Evolutionary conservation across 2,329 filamentous ascomycete species (phyloP).

Genomic region (Trichoderma koningii): DNA sequence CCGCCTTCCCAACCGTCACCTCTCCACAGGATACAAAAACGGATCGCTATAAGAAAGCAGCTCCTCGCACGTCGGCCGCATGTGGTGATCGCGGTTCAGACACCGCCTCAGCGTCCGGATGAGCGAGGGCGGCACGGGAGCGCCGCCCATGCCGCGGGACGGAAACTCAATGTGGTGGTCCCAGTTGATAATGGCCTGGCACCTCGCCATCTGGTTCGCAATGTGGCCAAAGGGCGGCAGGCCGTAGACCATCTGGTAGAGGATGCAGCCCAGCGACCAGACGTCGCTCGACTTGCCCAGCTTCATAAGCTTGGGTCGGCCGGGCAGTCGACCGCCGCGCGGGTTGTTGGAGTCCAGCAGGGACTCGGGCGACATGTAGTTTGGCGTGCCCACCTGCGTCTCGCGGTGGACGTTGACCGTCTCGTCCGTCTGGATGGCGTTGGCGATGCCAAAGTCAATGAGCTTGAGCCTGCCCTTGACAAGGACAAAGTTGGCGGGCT

Average conservation of each 20-base stretch:
- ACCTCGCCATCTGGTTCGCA: slow-evolving; percentile 79
- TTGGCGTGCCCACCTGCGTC: slow-evolving; percentile 91
- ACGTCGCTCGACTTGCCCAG: slow-evolving; percentile 94
- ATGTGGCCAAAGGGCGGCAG: slow-evolving; percentile 94
- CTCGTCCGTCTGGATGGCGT: slow-evolving; percentile 92
- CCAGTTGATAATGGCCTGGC: slow-evolving; percentile 83
- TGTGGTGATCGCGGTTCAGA: slow-evolving; percentile 61
- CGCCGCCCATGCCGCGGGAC: slow-evolving; percentile 66
- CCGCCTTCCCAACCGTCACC: too few species aligned
- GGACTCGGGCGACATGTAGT: slow-evolving; percentile 97
- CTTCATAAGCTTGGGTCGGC: slow-evolving; percentile 78
- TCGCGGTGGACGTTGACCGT: slow-evolving; percentile 98
- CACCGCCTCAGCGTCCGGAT: slow-evolving; percentile 64
- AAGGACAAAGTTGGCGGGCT: slow-evolving; percentile 95
- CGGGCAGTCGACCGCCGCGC: slow-evolving; percentile 47
- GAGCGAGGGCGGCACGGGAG: slow-evolving; percentile 59
- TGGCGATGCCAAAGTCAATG: slow-evolving; percentile 98
- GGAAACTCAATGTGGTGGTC: slow-evolving; percentile 73
- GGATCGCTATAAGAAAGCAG: slow-evolving; percentile 61
- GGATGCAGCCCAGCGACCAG: slow-evolving; percentile 93
- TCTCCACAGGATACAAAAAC: slow-evolving; percentile 64
- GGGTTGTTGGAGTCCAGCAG: slow-evolving; percentile 81
- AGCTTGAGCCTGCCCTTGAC: slow-evolving; percentile 89
- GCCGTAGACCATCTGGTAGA: slow-evolving; percentile 99
- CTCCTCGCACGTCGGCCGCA: slow-evolving; percentile 65